Percentiles rank a stretch among this genome's conserved stretches.
Conservation (phyloP, 345 rosid species). For the Linum lewisii region DNA sequence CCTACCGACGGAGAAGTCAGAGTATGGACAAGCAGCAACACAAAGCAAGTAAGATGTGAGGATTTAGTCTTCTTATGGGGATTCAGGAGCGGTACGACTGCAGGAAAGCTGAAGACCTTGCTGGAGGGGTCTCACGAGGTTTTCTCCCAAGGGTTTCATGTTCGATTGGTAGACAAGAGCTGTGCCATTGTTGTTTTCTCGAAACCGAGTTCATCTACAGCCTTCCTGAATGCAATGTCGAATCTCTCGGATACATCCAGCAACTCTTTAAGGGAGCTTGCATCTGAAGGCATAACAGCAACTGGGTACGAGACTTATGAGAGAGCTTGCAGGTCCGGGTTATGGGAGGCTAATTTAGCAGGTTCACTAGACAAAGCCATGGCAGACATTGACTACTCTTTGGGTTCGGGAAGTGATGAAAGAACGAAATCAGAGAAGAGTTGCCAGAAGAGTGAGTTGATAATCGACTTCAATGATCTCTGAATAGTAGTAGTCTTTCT, state of each 20-base stretch:
- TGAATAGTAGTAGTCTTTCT: slow-evolving; percentile 19
- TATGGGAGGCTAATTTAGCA: slow-evolving; percentile 55
- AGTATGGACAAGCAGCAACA: slow-evolving; percentile 50
- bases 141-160: slow-evolving; percentile 40
- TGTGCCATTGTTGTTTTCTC: slow-evolving; percentile 73
- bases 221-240: slow-evolving; percentile 37
- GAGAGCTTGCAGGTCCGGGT: slow-evolving; percentile 54
- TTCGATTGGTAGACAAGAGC: slow-evolving; percentile 49
- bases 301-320: slow-evolving; percentile 45
- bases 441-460: slow-evolving; percentile 39
- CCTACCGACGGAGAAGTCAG: slow-evolving; percentile 33
- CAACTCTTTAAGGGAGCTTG: slow-evolving; percentile 51
- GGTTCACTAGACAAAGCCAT: slow-evolving; percentile 52
- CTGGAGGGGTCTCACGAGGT: slow-evolving; percentile 48
- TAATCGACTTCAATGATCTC: slow-evolving; percentile 59
- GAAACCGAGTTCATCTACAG: slow-evolving; percentile 34
- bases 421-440: slow-evolving; percentile 31
- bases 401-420: slow-evolving; percentile 16
- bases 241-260: slow-evolving; percentile 21
- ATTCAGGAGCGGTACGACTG: slow-evolving; percentile 32
- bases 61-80: slow-evolving; percentile 84
- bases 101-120: slow-evolving; percentile 45
- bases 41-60: slow-evolving; percentile 43
- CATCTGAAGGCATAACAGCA: slow-evolving; percentile 56
- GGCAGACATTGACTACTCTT: slow-evolving; percentile 15